Evolutionary conservation across 2,329 filamentous ascomycete species (phyloP).

Genomic region (Penicillium hordei): DNA sequence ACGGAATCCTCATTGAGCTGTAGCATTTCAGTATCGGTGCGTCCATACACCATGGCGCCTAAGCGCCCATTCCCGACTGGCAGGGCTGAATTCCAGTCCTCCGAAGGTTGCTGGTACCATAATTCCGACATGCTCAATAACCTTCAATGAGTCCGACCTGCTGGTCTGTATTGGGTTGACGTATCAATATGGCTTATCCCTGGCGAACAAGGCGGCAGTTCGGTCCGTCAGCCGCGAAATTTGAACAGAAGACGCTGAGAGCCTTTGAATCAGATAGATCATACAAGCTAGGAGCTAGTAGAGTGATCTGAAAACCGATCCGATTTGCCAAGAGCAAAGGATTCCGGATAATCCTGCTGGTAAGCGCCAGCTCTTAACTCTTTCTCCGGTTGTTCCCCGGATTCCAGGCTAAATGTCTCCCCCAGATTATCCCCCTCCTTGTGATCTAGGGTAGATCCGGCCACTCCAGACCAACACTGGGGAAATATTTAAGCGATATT

Average conservation of each 20-base stretch:
- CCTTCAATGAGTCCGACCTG: neutral
- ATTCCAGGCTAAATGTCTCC: conserved; percentile 9
- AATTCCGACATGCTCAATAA: conserved; percentile 23
- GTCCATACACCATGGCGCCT: conserved; percentile 50
- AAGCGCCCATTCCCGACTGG: conserved; percentile 53
- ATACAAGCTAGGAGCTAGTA: neutral
- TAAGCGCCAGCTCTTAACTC: conserved; percentile 4
- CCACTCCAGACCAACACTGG: neutral
- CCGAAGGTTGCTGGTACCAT: conserved; percentile 33
- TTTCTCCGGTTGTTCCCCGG: conserved; percentile 1
- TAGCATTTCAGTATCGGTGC: conserved; percentile 45
- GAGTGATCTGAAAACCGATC: neutral
- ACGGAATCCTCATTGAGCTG: conserved; percentile 52
- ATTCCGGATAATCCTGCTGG: neutral
- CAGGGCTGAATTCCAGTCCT: conserved; percentile 43
- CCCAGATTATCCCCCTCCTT: neutral
- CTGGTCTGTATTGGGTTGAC: neutral
- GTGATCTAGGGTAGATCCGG: neutral
- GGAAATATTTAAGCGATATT: neutral
- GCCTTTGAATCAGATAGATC: neutral
- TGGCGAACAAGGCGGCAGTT: neutral
- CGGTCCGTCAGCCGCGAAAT: neutral
- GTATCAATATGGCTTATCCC: neutral
- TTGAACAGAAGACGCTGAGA: neutral
- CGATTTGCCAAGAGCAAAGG: neutral